Conservation (phyloP, 495 filamentous ascomycete species). For the Tuber umbilicatum region DNA sequence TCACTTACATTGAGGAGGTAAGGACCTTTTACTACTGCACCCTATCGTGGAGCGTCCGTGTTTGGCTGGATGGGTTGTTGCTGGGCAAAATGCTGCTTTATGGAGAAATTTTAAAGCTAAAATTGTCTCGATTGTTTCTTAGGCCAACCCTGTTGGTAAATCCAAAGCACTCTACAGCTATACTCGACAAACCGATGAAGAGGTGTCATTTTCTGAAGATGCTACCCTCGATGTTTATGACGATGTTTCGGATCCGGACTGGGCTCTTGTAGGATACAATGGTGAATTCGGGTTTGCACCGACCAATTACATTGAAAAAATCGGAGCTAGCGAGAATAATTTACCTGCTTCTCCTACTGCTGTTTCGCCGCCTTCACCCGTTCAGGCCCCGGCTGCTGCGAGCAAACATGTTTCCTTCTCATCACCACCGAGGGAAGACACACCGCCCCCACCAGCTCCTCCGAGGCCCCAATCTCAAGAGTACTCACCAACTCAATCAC, state of each 20-base stretch:
- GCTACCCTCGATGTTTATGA: slow-evolving; percentile 78
- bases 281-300: slow-evolving; percentile 91
- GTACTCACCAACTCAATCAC: slow-evolving; percentile 9
- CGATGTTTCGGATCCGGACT: slow-evolving; percentile 76
- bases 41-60: slow-evolving; percentile 7
- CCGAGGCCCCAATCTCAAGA: slow-evolving; percentile 30
- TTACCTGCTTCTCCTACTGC: slow-evolving; percentile 23
- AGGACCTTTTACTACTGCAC: slow-evolving; percentile 42
- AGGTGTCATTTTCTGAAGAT: slow-evolving; percentile 92
- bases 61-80: slow-evolving; percentile 10
- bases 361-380: slow-evolving; percentile 4
- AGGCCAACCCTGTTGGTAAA: slow-evolving; percentile 65
- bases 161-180: slow-evolving; percentile 94
- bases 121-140: slow-evolving; percentile 17
- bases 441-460: slow-evolving; percentile 33
- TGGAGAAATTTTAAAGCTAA: slow-evolving; percentile 29
- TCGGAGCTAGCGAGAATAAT: slow-evolving; percentile 40
- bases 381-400: slow-evolving; percentile 15
- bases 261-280: slow-evolving; percentile 82
- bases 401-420: slow-evolving; percentile 41
- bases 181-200: slow-evolving; percentile 92
- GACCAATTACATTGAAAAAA: slow-evolving; percentile 88
- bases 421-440: slow-evolving; percentile 30
- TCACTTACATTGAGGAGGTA: slow-evolving; percentile 96
- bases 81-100: slow-evolving; percentile 9